Evolutionary conservation across 768 basidiomycete genomes (phyloP).

Genomic region (Hericium alpestre): DNA sequence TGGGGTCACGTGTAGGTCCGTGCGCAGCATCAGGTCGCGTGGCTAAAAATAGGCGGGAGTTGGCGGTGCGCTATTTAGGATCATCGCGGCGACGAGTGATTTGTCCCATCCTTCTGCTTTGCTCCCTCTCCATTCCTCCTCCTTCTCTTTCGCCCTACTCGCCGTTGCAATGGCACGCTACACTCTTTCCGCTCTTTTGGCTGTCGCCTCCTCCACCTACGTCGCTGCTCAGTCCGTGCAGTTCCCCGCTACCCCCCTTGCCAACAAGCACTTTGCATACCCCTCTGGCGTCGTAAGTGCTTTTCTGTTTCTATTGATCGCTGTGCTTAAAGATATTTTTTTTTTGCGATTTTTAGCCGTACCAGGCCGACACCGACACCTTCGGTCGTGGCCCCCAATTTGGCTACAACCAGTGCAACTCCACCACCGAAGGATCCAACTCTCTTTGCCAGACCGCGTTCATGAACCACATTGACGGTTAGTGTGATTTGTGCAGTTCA

Average conservation of each 20-base stretch:
- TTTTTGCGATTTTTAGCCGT: constrained; percentile 27
- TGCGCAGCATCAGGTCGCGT: not conserved
- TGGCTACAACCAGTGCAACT: constrained; percentile 63
- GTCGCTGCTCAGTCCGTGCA: constrained; percentile 15
- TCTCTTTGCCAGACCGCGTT: constrained; percentile 65
- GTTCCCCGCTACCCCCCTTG: constrained; percentile 20
- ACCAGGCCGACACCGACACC: constrained; percentile 34
- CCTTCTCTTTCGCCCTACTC: constrained; percentile 1
- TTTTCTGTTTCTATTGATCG: not conserved
- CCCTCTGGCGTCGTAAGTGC: constrained; percentile 14
- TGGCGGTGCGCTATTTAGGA: not conserved
- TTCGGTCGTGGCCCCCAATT: constrained; percentile 43
- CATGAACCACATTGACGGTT: constrained; percentile 46
- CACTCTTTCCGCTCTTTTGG: constrained; percentile 26
- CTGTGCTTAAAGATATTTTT: not conserved
- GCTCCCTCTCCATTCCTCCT: constrained; percentile 5
- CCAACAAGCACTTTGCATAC: constrained; percentile 17
- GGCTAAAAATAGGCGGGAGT: not conserved
- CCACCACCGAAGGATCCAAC: constrained; percentile 46
- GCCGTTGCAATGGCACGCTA: constrained; percentile 20
- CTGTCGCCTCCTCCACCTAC: constrained; percentile 18
- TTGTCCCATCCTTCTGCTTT: constrained; percentile 4
- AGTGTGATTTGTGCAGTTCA: constrained; percentile 1
- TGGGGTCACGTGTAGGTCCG: not conserved
- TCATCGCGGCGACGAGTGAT: not conserved